Evolutionary conservation across 2,329 filamentous ascomycete genomes (phyloP).

Genomic region (Talaromyces sp.): DNA sequence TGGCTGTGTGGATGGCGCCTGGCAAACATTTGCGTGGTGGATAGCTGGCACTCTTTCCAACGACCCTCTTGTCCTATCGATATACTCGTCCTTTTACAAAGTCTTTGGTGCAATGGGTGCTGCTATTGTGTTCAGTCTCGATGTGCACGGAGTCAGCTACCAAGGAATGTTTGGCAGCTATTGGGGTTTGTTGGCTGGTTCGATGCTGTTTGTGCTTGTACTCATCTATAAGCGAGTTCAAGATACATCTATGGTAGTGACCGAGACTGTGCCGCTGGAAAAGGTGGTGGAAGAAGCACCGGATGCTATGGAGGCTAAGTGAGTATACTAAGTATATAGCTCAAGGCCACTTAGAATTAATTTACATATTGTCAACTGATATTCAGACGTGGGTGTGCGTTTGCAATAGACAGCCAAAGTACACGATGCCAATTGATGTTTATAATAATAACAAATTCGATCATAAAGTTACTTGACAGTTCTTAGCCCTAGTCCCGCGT

Average conservation of each 20-base stretch:
- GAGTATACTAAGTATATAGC: background rate
- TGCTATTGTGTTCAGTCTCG: slow-evolving; percentile 18
- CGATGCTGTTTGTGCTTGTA: slow-evolving; percentile 16
- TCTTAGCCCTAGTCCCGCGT: background rate
- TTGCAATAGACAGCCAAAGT: background rate
- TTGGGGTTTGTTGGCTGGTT: slow-evolving; percentile 17
- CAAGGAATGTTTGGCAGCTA: slow-evolving; percentile 19
- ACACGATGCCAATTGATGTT: background rate
- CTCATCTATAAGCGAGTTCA: slow-evolving; percentile 16
- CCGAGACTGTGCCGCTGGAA: background rate
- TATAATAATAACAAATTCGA: background rate
- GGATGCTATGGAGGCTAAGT: background rate
- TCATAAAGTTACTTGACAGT: background rate
- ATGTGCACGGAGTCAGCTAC: slow-evolving; percentile 14
- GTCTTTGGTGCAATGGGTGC: slow-evolving; percentile 18
- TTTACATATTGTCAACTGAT: background rate
- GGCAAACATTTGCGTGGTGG: slow-evolving; percentile 19
- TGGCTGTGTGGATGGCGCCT: slow-evolving; percentile 15
- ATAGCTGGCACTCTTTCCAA: slow-evolving; percentile 17
- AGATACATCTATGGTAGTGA: slow-evolving; percentile 10
- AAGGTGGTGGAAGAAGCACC: background rate
- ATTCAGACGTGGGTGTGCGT: background rate
- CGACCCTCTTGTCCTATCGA: slow-evolving; percentile 16
- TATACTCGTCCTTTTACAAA: slow-evolving; percentile 19
- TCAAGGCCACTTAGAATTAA: background rate